These are phyloP conservation scores for Penstemon davidsonii DNA, from an alignment of 257 asterid species.

Conservation along the genomic window DNA sequence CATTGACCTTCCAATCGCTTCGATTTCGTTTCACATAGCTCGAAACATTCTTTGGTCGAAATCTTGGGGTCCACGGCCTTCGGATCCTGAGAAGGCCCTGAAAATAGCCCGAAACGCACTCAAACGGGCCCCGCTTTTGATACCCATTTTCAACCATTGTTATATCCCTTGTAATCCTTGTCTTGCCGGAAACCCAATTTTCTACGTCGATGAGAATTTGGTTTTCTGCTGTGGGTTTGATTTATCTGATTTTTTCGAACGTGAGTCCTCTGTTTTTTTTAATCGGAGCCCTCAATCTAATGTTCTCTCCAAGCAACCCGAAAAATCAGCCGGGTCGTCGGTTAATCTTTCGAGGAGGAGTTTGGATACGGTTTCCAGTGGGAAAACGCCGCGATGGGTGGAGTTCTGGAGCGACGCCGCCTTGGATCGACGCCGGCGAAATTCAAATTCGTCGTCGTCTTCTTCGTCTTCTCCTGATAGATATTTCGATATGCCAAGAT, in stretches of 20 bases:
- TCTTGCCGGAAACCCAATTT: slow-evolving; percentile 86
- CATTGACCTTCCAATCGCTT: slow-evolving; percentile 77
- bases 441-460: slow-evolving; percentile 65
- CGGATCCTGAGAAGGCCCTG: slow-evolving; percentile 71
- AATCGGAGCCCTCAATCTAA: slow-evolving; percentile 24
- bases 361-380: slow-evolving; percentile 47
- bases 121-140: slow-evolving; percentile 75
- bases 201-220: slow-evolving; percentile 77
- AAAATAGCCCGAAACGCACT: slow-evolving; percentile 73
- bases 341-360: slow-evolving; percentile 58
- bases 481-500: slow-evolving; percentile 60
- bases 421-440: slow-evolving; percentile 70
- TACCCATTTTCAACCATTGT: slow-evolving; percentile 85
- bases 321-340: slow-evolving; percentile 45
- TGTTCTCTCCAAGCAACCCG: slow-evolving; percentile 1
- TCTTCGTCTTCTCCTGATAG: slow-evolving; percentile 85
- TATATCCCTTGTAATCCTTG: slow-evolving; percentile 84
- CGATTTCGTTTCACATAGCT: slow-evolving; percentile 81
- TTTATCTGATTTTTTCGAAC: slow-evolving; percentile 79
- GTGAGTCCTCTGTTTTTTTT: slow-evolving; percentile 59
- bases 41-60: slow-evolving; percentile 84
- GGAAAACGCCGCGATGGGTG: slow-evolving; percentile 84
- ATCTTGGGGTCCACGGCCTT: slow-evolving; percentile 82
- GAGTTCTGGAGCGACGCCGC: slow-evolving; percentile 99
- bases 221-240: slow-evolving; percentile 91